Base-by-base conservation (phyloP, 1,284 basidiomycete genomes). In the Xerocomus cyaneibrunnescens region DNA sequence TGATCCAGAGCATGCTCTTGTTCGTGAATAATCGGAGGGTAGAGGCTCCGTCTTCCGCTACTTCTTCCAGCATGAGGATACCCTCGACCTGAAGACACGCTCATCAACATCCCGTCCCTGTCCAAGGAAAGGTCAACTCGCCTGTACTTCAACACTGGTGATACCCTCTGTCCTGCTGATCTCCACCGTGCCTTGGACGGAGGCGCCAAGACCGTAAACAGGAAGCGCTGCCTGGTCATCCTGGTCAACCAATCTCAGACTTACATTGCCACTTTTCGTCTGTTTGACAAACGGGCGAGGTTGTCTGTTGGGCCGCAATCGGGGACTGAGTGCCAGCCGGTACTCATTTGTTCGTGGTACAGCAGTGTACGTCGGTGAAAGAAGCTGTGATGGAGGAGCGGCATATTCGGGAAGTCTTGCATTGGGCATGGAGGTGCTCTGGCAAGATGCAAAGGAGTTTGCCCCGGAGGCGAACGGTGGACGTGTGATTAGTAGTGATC, bases 61-160 rank as follows among this genome's bases (percentile, higher is more conserved):
- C 74, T 64, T 88, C 86, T 56, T 80, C 78, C 36, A 89, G 59
- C 48, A 71, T 69, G 43, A 87, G 68, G 32, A 68, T 74, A 7
- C 85, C 85, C 59, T 85, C 83, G 34, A 86, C 72, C 85, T 87
- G 59, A 32, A 28, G 31, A 46, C 16, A 28, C 22, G n/a, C 25
- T 50, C 38, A 48, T 53, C 44, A 45, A 48, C 22, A 45, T 32
- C 56, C 73, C 39, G 2, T 38, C 37, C 35, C 27, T 49, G n/a
- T 48, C 28, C 23, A 31, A 31, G 22, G 16, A 45, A 40, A 9
- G 16, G 51, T 9, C 30, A 28, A 46, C 45, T 44, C 27, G 80
- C 86, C 75, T 85, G 82, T 40, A 85, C 75, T 57, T 86, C 84
- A 27, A 89, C 82, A 27, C 76, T 77, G 3, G 73, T 74, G 23